Evolutionary conservation across 805 yeast species (phyloP).

Genomic region (Zygosaccharomyces pseudorouxii): DNA sequence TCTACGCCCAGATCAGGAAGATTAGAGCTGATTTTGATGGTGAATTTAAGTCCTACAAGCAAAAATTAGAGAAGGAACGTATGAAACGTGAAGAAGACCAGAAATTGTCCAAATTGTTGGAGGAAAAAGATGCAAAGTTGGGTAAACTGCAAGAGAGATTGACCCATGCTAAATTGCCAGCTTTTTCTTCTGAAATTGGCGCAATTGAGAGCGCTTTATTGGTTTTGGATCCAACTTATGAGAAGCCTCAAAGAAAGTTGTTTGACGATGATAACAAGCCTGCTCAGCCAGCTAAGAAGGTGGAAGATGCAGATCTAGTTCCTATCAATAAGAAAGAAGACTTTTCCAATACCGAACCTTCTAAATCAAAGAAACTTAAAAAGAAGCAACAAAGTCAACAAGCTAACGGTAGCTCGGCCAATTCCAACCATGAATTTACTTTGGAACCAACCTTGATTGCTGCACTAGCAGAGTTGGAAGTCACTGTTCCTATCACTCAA

Average conservation of each 20-base stretch:
- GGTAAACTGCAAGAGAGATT: conserved; percentile 65
- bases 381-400: conserved; percentile 47
- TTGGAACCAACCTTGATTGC: conserved; percentile 78
- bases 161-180: conserved; percentile 73
- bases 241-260: conserved; percentile 45
- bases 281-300: conserved; percentile 53
- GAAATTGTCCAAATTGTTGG: conserved; percentile 42
- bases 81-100: conserved; percentile 58
- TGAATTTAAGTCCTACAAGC: conserved; percentile 66
- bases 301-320: conserved; percentile 59
- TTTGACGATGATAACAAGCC: conserved; percentile 31
- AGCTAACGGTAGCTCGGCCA: conserved; percentile 19
- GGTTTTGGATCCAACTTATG: conserved; percentile 75
- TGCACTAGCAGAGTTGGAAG: conserved; percentile 67
- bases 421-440: conserved; percentile 46
- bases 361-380: conserved; percentile 47
- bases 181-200: conserved; percentile 73
- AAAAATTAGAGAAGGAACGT: conserved; percentile 66
- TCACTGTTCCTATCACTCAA: conserved; percentile 70
- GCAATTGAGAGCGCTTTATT: conserved; percentile 67
- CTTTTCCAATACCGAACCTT: conserved; percentile 43
- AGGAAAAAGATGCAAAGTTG: conserved; percentile 49
- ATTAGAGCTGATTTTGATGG: conserved; percentile 71
- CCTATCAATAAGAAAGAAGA: conserved; percentile 48
- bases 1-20: conserved; percentile 61